Evolutionary conservation across 2,329 filamentous ascomycete species (phyloP).

Genomic region (Stylonectria norvegica): DNA sequence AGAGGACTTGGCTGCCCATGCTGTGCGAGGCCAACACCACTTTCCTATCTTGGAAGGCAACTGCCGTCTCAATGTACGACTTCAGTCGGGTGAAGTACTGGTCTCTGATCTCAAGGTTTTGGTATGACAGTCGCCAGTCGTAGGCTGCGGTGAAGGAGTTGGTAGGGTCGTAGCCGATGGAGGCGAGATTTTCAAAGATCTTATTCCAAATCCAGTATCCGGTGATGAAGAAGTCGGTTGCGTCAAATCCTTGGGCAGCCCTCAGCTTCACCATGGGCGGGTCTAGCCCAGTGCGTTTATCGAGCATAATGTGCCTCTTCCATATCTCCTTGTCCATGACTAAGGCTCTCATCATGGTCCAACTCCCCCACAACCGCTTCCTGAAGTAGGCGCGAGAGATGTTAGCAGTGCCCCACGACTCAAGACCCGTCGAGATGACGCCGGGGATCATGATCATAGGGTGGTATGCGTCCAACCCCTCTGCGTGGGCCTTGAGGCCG

Average conservation of each 20-base stretch:
- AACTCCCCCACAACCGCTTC: constrained; percentile 93
- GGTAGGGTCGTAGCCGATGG: constrained; percentile 89
- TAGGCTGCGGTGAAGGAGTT: constrained; percentile 69
- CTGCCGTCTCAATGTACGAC: constrained; percentile 81
- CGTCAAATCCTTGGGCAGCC: constrained; percentile 94
- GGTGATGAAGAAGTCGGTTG: constrained; percentile 89
- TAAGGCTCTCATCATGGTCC: constrained; percentile 97
- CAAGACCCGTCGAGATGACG: constrained; percentile 93
- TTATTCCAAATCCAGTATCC: constrained; percentile 99
- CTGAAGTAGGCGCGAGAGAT: constrained; percentile 86
- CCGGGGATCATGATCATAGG: constrained; percentile 97
- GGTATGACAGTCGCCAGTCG: constrained; percentile 90
- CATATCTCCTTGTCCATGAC: constrained; percentile 90
- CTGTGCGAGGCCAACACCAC: constrained; percentile 87
- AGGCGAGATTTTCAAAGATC: constrained; percentile 93
- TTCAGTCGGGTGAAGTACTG: constrained; percentile 93
- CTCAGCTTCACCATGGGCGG: constrained; percentile 86
- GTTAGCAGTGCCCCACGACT: constrained; percentile 92
- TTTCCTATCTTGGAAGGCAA: constrained; percentile 71
- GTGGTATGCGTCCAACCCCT: constrained; percentile 78
- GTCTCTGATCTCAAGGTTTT: constrained; percentile 84
- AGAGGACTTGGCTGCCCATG: constrained; percentile 94
- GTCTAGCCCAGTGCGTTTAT: constrained; percentile 86
- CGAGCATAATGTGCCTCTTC: constrained; percentile 97
- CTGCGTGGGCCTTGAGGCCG: constrained; percentile 73